phyloP scores from a whole-genome alignment of 768 basidiomycete species.

The Pleurotus citrinopileatus region DNA sequence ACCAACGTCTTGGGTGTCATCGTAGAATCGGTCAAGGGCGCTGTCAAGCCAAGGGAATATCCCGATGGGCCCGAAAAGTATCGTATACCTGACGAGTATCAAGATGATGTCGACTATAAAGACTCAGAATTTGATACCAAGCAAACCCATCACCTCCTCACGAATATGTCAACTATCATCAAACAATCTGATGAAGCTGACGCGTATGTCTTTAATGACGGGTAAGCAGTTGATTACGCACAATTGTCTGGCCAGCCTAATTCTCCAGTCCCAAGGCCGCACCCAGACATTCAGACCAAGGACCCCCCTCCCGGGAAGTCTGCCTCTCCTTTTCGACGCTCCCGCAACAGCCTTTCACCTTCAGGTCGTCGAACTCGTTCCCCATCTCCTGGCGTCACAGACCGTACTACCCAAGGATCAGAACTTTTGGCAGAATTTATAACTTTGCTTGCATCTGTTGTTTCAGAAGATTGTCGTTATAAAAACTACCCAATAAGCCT shows the following conservation, averaged over 20 bases:
- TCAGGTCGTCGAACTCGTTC: conserved; percentile 48
- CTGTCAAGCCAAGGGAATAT: conserved; percentile 34
- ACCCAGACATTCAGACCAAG: conserved; percentile 17
- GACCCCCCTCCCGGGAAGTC: conserved; percentile 21
- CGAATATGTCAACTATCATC: conserved; percentile 3
- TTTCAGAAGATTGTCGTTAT: conserved; percentile 73
- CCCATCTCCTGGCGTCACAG: conserved; percentile 37
- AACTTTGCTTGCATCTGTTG: conserved; percentile 56
- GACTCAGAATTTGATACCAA: conserved; percentile 18
- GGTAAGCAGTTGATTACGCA: conserved; percentile 26
- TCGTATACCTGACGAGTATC: conserved; percentile 10
- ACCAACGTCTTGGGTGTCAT: conserved; percentile 38
- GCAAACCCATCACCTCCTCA: neutral
- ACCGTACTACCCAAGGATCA: conserved; percentile 33
- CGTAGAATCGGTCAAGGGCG: conserved; percentile 42
- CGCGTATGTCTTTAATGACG: conserved; percentile 64
- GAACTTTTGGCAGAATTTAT: conserved; percentile 60
- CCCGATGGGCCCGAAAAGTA: conserved; percentile 8
- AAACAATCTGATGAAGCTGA: conserved; percentile 40
- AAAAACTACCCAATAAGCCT: conserved; percentile 57
- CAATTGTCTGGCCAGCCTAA: neutral
- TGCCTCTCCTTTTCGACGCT: conserved; percentile 43
- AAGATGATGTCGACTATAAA: conserved; percentile 47
- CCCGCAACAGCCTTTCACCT: conserved; percentile 39
- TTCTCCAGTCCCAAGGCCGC: neutral